A percentile compares a stretch with the other conserved stretches of the same genome.
phyloP scores from a whole-genome alignment of 164 flowering plant genomes.

The Vitis cinerea region DNA sequence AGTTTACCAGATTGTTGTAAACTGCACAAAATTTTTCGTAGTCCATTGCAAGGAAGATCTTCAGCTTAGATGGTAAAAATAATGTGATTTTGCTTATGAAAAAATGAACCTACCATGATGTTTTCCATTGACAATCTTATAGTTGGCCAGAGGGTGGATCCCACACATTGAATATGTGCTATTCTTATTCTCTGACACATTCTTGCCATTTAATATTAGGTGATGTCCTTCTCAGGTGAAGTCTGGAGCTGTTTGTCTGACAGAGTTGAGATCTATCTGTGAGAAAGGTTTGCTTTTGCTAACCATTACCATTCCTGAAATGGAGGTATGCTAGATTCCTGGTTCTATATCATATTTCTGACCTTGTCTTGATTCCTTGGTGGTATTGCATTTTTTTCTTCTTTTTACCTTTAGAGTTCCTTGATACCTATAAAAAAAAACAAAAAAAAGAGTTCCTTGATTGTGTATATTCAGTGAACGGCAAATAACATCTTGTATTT shows the following conservation, averaged over 20 bases:
- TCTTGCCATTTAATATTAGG: constrained; percentile 4
- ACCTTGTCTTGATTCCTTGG: not conserved
- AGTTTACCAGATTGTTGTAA: not conserved
- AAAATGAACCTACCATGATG: not conserved
- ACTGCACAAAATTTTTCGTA: not conserved
- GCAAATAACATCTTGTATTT: not conserved
- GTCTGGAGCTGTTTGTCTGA: constrained; percentile 45
- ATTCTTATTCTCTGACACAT: too few species aligned
- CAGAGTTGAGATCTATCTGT: constrained; percentile 66
- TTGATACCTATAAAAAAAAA: too few species aligned
- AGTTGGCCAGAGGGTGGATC: not conserved
- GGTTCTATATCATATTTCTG: not conserved
- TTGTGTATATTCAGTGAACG: not conserved
- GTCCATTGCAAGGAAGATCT: not conserved
- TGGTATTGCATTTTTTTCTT: not conserved
- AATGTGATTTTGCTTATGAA: not conserved
- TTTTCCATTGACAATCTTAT: not conserved
- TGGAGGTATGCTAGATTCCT: constrained; percentile 65
- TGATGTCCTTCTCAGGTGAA: constrained; percentile 49
- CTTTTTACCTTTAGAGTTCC: too few species aligned
- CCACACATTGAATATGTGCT: too few species aligned
- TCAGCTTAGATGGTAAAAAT: not conserved
- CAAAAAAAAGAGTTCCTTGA: not conserved
- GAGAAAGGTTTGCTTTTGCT: constrained; percentile 90
- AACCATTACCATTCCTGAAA: constrained; percentile 93